Conservation (phyloP, 148 eudicot genomes). For the Silene conica region DNA sequence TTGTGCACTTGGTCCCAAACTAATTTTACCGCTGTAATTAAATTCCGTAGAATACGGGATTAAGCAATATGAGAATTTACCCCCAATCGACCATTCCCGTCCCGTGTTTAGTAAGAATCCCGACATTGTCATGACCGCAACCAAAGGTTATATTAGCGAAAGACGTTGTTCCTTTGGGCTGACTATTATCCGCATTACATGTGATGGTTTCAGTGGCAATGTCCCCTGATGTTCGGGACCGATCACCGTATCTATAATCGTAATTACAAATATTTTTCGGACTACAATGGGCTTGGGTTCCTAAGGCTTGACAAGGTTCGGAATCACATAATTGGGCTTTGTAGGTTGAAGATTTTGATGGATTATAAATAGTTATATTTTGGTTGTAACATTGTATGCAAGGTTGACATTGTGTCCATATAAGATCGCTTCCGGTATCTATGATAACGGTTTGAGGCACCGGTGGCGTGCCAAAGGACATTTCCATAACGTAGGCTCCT, state of each 20-base stretch:
- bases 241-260: conserved; percentile 23
- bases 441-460: neutral
- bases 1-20: conserved; percentile 41
- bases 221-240: conserved; percentile 29
- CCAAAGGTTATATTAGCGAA: conserved; percentile 12
- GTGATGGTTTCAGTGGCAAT: conserved; percentile 33
- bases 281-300: neutral
- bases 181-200: neutral
- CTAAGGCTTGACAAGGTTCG: neutral
- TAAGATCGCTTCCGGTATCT: conserved; percentile 30
- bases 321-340: conserved; percentile 17
- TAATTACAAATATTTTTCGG: conserved; percentile 23
- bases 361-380: conserved; percentile 16
- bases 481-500: conserved; percentile 10
- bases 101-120: conserved; percentile 3
- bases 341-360: conserved; percentile 18
- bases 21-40: conserved; percentile 37
- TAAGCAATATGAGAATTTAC: conserved; percentile 42
- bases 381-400: conserved; percentile 16
- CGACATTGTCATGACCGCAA: conserved; percentile 30
- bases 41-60: conserved; percentile 5
- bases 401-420: conserved; percentile 29
- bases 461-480: conserved; percentile 9
- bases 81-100: conserved; percentile 27
- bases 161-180: neutral